Base-by-base conservation (phyloP, 2,329 filamentous ascomycete species). In the Pyrenophora tritici-repentis region DNA sequence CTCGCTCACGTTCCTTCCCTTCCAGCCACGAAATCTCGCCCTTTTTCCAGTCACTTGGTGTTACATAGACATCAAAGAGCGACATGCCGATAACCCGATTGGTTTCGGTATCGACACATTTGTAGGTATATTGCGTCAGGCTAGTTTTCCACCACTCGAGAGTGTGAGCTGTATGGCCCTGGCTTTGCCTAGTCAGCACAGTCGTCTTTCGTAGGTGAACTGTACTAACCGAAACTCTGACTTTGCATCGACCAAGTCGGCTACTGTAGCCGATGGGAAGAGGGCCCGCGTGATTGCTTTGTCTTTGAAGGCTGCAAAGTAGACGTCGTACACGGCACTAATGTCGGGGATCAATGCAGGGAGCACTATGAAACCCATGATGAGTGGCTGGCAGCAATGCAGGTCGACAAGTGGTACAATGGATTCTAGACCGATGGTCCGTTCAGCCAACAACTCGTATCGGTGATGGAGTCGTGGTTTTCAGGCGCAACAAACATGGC, bases 301-400 rank as follows among this genome's bases (percentile, higher is more conserved):
- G 47, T 73, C 71, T 62, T 77, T 67, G 66, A 80, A 81, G 34
- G 78, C 75, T 16, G 67, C 62, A 53, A 80, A 80, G 66, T 80
- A 80, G 42, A 74, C 67, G 49, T 79, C 73, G 67, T 80, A 81
- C 29, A 80, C 71, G 29, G 66, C 67, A 24, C 71, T 69, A 61
- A 80, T 79, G 58, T 80, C 78, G 5, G 76, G 73, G 47, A 79
- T 74, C 29, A 79, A 65, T 12, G 77, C 76, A 17, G 78, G 78
- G 17, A 77, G 63, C n/a, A 80, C 71, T 20, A 73, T 69, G 48
- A 75, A 75, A 13, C 59, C 61, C 62, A 68, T 68, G 14, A 29
- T 46, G 26, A 38, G 13, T 48, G 16, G 24, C 40, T 12, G 3
- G 22, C 12, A 4, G 16, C 22, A 4, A 10, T 24, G 12, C 33